Base-by-base conservation (phyloP, 2,329 filamentous ascomycete genomes). In the Parastagonospora nodorum region DNA sequence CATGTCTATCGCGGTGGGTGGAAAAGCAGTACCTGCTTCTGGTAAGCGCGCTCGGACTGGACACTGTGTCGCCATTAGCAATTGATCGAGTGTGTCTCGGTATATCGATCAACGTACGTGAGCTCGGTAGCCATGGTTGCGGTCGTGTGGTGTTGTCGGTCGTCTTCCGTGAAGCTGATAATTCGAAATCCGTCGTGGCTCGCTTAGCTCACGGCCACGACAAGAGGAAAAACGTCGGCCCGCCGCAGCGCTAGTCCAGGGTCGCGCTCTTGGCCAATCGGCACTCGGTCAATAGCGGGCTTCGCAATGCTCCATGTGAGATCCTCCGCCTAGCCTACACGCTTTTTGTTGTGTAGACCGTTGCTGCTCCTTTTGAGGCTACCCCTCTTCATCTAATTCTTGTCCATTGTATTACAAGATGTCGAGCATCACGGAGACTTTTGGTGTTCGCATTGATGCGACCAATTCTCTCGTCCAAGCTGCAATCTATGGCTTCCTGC, bases 41-140 rank as follows among this genome's bases (percentile, higher is more conserved):
- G 94, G 90, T 90, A 99, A 86, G 94, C 94, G 85, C 94, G 93
- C 89, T 99, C 94, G 80, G 91, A 95, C 88, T 99, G 94, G 82
- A 99, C 94, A 80, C 92, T 96, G 84, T 97, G 86, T 59, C 44
- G 44, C 53, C 55, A 52, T 72, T 64, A 72, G 71, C 55, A 50
- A 49, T 42, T 44, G 52, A 42, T 50, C 38, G 36, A 27, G 42
- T 11, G 39, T 10, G 30, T 32, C n/a, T 42, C 38, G 15, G 38
- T 37, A 19, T 27, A 42, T 36, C 52, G 3, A 39, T 9, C 8
- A 56, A 66, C 69, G 54, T 71, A 73, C 69, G 74, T 76, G 64
- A 76, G 69, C 67, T 76, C 74, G 69, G 74, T 76, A 61, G 74
- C 74, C 74, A 75, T 75, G 71, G 55, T 73, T 74, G 71, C 68